Conservation (phyloP, 805 yeast genomes). For the Suhomyces tanzawaensis region DNA sequence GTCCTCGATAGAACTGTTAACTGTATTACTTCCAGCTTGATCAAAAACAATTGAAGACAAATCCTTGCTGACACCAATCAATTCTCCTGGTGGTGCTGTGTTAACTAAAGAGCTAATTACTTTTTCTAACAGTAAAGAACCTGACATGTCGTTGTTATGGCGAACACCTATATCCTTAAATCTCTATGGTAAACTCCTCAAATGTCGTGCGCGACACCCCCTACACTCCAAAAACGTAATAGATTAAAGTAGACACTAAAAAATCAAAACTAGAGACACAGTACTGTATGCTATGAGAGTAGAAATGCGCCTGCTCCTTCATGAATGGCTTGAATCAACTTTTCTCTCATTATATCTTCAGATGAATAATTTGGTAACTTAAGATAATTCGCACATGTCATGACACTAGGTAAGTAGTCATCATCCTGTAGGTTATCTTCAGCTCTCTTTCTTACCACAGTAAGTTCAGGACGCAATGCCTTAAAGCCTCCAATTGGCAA, state of each 20-base stretch:
- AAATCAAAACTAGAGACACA: no score
- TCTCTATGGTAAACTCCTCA: no score
- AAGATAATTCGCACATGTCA: constrained; percentile 96
- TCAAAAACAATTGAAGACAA: constrained; percentile 23
- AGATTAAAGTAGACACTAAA: no score
- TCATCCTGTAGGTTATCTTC: constrained; percentile 70
- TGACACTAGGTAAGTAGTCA: constrained; percentile 89
- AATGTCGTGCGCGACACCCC: background rate
- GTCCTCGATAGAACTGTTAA: constrained; percentile 28
- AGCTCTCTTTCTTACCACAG: constrained; percentile 81
- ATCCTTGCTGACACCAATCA: constrained; percentile 25
- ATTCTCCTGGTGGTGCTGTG: constrained; percentile 41
- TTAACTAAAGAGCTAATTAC: constrained; percentile 30
- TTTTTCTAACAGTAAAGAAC: constrained; percentile 14
- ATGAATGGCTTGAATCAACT: constrained; percentile 66
- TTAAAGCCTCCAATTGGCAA: constrained; percentile 93
- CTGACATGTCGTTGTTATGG: constrained; percentile 1
- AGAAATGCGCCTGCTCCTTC: constrained; percentile 91
- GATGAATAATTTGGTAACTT: constrained; percentile 82
- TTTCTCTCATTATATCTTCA: constrained; percentile 53
- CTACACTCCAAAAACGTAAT: no score
- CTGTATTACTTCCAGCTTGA: constrained; percentile 15
- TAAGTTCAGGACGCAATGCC: constrained; percentile 73
- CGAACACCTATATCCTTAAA: background rate
- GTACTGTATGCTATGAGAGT: constrained; percentile 48